Evolutionary conservation across 768 basidiomycete species (phyloP), one percentile per base, ranked within the genome.

Genomic region (Leccinum ochraceum): DNA sequence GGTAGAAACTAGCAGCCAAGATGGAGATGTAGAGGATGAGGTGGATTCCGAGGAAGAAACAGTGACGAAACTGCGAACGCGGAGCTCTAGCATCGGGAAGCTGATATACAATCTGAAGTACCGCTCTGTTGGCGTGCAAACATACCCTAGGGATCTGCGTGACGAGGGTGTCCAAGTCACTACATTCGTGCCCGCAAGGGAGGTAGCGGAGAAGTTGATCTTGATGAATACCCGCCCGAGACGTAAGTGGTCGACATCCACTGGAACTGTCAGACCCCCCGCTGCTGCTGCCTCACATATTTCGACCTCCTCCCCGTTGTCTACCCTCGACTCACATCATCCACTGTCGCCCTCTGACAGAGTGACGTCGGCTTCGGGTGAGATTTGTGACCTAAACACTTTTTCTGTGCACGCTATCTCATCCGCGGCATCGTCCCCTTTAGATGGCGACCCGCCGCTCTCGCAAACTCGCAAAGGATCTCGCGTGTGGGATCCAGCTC

Each of bases 401-500:
- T 56, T 63, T 55, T 30, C 58, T 26, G n/a, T 53, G 17, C 82
- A 85, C n/a, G 83, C 83, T 11, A 76, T 78, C 28, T 86, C 87
- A 0, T 85, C 86, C 1, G 67, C 77, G 26, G 81, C 84, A 2
- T 82, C 86, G 1, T 49, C 81, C 14, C 85, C 83, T 16, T 81
- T 84, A 11, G 70, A 76, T 26, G 83, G 83, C 49, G 74, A 72
- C 8, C 72, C 74, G 24, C 60, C 74, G 32, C 62, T 66, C 9
- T 67, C 63, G 73, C 39, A 74, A 77, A 53, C 32, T 20, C 75
- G 72, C 42, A 84, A 82, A 66, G 79, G 81, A 22, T 83, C 81
- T 3, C 82, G 92, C 22, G 87, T 90, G 5, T 96, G 90, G 86
- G 93, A 95, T 70, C 94, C 94, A 17, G 86, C 87, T 10, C 86